Base-by-base conservation (phyloP, 148 eudicot species). In the Fagopyrum tataricum region DNA sequence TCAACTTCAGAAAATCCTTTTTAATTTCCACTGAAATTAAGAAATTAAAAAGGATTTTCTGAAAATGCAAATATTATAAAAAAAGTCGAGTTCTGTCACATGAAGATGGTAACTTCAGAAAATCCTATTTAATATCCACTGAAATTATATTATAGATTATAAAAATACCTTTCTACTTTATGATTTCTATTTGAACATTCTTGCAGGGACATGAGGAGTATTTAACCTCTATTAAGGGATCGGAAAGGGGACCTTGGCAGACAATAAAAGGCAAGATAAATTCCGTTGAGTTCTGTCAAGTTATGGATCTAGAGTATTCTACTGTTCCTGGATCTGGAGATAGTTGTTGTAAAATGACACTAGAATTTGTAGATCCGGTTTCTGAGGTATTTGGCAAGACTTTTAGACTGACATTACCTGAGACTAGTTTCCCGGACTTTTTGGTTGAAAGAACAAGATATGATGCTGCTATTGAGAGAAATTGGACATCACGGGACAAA, bases 161-260 rank as follows among this genome's bases (percentile, higher is more conserved):
- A n/a, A n/a, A n/a, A n/a, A 17, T 7, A 70, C 37, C 52, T 6
- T 43, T 18, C 31, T n/a, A 23, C 72, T 42, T 40, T 40, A 67
- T 67, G 26, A 42, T 43, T 23, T 70, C 15, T 44, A 43, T 70
- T 37, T 64, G 24, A 69, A 70, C 72, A 44, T 42, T 49, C 21
- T 76, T 80, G 69, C 85, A 95, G 98, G 98, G 98, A 44, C 98
- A 95, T 78, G 73, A 87, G 80, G 97, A 95, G 77, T 95, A 84
- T 75, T 49, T 91, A 41, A 67, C 66, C 62, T 43, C 68, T 56
- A 73, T 76, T 53, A 23, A 72, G 56, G 82, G 81, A 42, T 84
- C 80, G 72, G 84, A 74, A 40, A 61, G 68, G 31, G 89, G 93
- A 48, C 97, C 97, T 53, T 95, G 98, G 98, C 82, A 82, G 72